Evolutionary conservation across 2,329 filamentous ascomycete genomes (phyloP).

Genomic region (Penicillium paneum): DNA sequence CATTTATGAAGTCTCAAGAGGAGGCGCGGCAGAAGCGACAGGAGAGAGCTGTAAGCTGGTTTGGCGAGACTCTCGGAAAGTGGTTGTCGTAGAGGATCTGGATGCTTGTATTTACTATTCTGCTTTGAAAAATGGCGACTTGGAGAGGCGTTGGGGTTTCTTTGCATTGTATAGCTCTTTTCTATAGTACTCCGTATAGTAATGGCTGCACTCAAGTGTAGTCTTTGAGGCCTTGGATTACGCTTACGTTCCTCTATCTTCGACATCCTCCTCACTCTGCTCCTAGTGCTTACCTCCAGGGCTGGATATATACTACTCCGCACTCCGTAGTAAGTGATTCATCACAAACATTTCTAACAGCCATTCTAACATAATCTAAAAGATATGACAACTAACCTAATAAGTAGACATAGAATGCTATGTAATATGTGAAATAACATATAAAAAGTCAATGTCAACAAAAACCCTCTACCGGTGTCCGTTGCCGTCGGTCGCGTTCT

Average conservation of each 20-base stretch:
- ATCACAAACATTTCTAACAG: neutral
- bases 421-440: neutral
- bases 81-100: conserved; percentile 33
- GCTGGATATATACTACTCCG: neutral
- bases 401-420: neutral
- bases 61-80: conserved; percentile 44
- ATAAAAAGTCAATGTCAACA: neutral
- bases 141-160: conserved; percentile 2
- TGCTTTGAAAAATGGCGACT: neutral
- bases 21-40: conserved; percentile 37
- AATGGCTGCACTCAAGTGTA: neutral
- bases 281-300: neutral
- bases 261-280: neutral
- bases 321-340: neutral
- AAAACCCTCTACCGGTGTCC: neutral
- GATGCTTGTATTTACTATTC: neutral
- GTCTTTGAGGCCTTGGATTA: neutral
- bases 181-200: neutral
- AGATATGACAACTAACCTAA: too few relatives aligned
- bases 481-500: conserved; percentile 23
- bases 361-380: neutral
- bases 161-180: neutral
- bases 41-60: conserved; percentile 41
- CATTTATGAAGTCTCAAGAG: conserved; percentile 38
- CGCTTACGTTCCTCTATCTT: neutral